Evolutionary conservation across 2,329 filamentous ascomycete genomes (phyloP).

Genomic region (Colletotrichum tanaceti): DNA sequence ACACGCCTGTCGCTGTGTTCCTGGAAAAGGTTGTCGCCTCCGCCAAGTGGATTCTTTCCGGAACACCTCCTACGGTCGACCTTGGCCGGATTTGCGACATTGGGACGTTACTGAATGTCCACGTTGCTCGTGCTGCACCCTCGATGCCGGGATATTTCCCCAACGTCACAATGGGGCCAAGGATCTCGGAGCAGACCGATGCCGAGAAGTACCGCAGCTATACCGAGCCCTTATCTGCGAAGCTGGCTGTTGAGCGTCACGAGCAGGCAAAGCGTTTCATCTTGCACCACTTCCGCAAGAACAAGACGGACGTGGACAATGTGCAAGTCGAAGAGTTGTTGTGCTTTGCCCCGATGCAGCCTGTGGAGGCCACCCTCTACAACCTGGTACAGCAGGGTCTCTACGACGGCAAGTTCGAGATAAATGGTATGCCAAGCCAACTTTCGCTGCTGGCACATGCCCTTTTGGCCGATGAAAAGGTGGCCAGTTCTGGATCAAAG

Average conservation of each 20-base stretch:
- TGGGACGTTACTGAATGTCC: conserved; percentile 51
- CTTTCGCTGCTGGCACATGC: not conserved
- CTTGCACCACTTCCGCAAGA: conserved; percentile 47
- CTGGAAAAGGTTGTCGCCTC: conserved; percentile 48
- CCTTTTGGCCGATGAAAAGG: conserved; percentile 1
- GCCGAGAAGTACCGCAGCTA: conserved; percentile 51
- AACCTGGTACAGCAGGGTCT: conserved; percentile 47
- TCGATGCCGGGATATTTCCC: conserved; percentile 51
- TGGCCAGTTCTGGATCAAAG: not conserved
- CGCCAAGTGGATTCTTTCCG: conserved; percentile 58
- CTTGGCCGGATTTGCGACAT: conserved; percentile 52
- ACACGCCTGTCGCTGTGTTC: conserved; percentile 48
- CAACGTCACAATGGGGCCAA: conserved; percentile 50
- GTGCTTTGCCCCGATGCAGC: conserved; percentile 45
- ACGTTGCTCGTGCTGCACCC: conserved; percentile 53
- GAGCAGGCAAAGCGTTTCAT: conserved; percentile 49
- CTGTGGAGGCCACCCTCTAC: conserved; percentile 45
- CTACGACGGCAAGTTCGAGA: conserved; percentile 46
- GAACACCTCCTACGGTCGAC: conserved; percentile 53
- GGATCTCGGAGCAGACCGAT: conserved; percentile 45
- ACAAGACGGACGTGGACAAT: conserved; percentile 46
- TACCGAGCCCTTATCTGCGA: conserved; percentile 50
- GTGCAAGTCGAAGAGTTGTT: conserved; percentile 43
- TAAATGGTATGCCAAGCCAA: conserved; percentile 36
- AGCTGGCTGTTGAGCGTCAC: conserved; percentile 51